Evolutionary conservation across 305 asterid genomes (phyloP).

Genomic region (Salvia sclarea): DNA sequence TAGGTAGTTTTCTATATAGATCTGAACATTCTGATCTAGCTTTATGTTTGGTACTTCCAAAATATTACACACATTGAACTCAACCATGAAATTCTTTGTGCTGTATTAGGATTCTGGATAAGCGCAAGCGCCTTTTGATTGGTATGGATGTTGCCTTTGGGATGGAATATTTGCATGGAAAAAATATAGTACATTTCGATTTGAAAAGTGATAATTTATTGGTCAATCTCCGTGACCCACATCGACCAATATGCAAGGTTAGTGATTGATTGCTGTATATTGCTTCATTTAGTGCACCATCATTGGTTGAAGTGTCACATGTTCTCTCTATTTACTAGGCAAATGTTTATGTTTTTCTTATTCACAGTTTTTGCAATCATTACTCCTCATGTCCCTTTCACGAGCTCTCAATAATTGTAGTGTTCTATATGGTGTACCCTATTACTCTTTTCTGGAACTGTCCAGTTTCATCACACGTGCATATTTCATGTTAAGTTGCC

Average conservation of each 20-base stretch:
- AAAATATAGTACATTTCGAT: slow-evolving; percentile 94
- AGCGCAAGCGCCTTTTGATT: slow-evolving; percentile 87
- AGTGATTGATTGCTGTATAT: slow-evolving; percentile 26
- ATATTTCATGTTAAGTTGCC: slow-evolving; percentile 11
- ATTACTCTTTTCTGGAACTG: background rate
- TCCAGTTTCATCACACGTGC: background rate
- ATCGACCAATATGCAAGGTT: slow-evolving; percentile 99
- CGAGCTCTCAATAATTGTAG: background rate
- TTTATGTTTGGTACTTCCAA: slow-evolving; percentile 18
- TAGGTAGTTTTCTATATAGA: slow-evolving; percentile 39
- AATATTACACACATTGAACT: slow-evolving; percentile 5
- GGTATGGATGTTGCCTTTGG: slow-evolving; percentile 98
- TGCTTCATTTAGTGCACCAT: background rate
- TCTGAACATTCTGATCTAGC: slow-evolving; percentile 15
- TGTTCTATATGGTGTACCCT: background rate
- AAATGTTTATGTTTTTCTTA: background rate
- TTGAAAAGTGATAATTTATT: slow-evolving; percentile 93
- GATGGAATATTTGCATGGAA: slow-evolving; percentile 97
- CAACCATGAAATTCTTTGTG: slow-evolving; percentile 17
- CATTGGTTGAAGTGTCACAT: slow-evolving; percentile 1
- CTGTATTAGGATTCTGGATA: slow-evolving; percentile 67
- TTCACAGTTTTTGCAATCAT: background rate
- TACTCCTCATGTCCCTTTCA: background rate
- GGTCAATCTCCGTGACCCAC: slow-evolving; percentile 99
- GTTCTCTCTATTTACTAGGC: slow-evolving; percentile 6